Base-by-base conservation (phyloP, 2,329 filamentous ascomycete species). In the Colletotrichum sp. region DNA sequence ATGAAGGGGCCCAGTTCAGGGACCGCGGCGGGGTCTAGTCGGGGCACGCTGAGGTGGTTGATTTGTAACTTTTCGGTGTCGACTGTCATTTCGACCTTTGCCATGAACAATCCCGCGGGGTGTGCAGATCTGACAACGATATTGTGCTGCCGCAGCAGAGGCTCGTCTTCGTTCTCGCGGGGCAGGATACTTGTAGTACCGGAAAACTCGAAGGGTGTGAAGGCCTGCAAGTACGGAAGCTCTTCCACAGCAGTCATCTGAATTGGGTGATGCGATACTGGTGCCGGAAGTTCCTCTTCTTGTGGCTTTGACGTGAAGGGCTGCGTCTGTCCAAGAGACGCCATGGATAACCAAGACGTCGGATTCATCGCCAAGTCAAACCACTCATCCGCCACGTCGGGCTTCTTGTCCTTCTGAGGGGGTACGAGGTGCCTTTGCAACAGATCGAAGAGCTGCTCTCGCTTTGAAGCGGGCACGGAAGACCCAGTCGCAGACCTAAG, bases 201-300 rank as follows among this genome's bases (percentile, higher is more conserved):
- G 0, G 88, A 88, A 73, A 94, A 92, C 0, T 86, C 87, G 16
- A 97, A 88, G 0, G 93, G 91, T 1, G 92, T 94, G 79, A 97
- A 95, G 10, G 93, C 88, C 62, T 93, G 90, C 0, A 96, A 87
- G 78, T 93, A 95, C 0, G 93, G 92, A 4, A 94, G 84, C 66
- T 94, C 91, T 75, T 96, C 91, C 1, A 89, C 86, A 3, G 93
- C 88, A 1, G 90, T 88, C 84, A 96, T 88, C 2, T 88, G 88
- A 3, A 92, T 80, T 0, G 93, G 95, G 68, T 91, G 89, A 80
- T 96, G 94, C 2, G 93, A 94, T 9, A 89, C 85, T 0, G 90
- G 82, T 3, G 86, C 85, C 26, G 83, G 83, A 7, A 85, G 81
- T 5, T 85, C 80, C 6, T 86, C 80, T 13, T 84, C 81, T 13